A percentile compares a stretch with the other conserved stretches of the same genome.
These are phyloP conservation scores for Pichia insulana DNA, from an alignment of 805 yeast genomes.

Conservation along the genomic window DNA sequence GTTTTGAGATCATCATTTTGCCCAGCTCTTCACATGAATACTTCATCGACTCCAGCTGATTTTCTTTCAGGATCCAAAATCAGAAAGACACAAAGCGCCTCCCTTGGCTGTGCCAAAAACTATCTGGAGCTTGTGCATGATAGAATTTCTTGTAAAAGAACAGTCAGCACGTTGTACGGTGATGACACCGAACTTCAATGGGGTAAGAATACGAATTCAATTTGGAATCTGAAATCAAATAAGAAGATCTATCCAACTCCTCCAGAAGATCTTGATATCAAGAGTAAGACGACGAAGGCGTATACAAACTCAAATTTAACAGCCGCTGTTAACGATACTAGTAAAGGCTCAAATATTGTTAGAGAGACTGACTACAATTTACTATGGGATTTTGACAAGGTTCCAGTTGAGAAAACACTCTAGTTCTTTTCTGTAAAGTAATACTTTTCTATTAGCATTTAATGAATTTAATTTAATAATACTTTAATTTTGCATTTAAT, in stretches of 20 bases:
- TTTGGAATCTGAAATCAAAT: neutral
- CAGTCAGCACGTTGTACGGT: neutral
- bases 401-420: conserved; percentile 16
- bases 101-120: neutral
- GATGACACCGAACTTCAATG: neutral
- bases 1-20: conserved; percentile 39
- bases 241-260: conserved; percentile 27
- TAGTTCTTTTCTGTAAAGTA: conserved; percentile 3
- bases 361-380: conserved; percentile 6
- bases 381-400: conserved; percentile 27
- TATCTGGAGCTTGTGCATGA: conserved; percentile 4
- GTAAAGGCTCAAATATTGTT: no score
- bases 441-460: conserved; percentile 2
- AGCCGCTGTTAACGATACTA: no score
- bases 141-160: conserved; percentile 2
- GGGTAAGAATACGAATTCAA: neutral
- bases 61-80: neutral
- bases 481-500: no score
- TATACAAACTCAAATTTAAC: neutral
- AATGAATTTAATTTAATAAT: no score
- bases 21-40: conserved; percentile 1
- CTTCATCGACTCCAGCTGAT: conserved; percentile 2
- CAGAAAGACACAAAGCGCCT: neutral
- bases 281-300: conserved; percentile 5
- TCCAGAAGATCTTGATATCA: conserved; percentile 24